Percentiles rank a stretch among this genome's conserved stretches.
phyloP scores from a whole-genome alignment of 495 filamentous ascomycete genomes.

The Terfezia boudieri region DNA sequence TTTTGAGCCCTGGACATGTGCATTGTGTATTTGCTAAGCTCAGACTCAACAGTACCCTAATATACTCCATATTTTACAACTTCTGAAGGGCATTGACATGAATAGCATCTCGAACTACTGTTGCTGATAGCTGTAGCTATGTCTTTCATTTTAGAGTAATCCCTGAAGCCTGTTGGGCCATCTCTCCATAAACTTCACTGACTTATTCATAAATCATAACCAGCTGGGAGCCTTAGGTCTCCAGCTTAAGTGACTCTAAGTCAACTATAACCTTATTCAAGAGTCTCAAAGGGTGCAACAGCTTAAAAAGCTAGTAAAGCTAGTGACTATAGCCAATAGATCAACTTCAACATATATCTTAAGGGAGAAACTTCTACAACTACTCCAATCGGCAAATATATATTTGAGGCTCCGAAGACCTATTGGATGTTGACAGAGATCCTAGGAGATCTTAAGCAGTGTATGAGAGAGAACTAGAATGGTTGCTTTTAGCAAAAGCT shows the following conservation, averaged over 20 bases:
- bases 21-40: too few relatives aligned
- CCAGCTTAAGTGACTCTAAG: conserved; percentile 54
- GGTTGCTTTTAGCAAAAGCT: conserved; percentile 71
- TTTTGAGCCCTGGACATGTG: too few relatives aligned
- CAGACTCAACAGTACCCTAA: too few relatives aligned
- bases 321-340: conserved; percentile 16
- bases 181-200: neutral
- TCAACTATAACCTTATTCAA: conserved; percentile 17
- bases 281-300: conserved; percentile 28
- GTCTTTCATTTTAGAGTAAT: conserved; percentile 18
- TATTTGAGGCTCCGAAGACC: conserved; percentile 19
- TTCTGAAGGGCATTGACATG: too few relatives aligned
- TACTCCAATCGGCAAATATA: conserved; percentile 39
- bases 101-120: too few relatives aligned
- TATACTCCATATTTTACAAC: too few relatives aligned
- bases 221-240: conserved; percentile 57
- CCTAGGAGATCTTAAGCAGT: conserved; percentile 10
- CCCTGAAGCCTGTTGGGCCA: neutral
- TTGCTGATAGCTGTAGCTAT: neutral
- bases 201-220: conserved; percentile 25
- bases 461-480: conserved; percentile 57
- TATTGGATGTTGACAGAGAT: conserved; percentile 9
- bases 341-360: conserved; percentile 2
- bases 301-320: conserved; percentile 36
- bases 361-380: conserved; percentile 28